These are phyloP conservation scores for Hyphopichia buzzinii DNA, from an alignment of 1,139 yeast genomes.

Conservation along the genomic window DNA sequence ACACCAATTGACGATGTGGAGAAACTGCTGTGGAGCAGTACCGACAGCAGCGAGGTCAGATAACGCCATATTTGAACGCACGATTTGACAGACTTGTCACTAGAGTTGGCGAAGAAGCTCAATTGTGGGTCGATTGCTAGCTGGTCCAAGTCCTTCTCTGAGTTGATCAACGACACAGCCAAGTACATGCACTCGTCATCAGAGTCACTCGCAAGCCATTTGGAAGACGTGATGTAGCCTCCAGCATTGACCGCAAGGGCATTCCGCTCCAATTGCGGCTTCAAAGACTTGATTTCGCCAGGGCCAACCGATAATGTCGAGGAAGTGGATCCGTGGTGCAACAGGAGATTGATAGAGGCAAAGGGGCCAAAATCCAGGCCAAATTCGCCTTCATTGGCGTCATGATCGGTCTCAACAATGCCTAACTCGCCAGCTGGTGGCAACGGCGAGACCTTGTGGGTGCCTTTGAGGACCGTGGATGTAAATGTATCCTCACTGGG, in stretches of 20 bases:
- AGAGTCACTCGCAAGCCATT: conserved; percentile 47
- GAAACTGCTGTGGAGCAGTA: conserved; percentile 29
- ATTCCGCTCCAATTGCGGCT: conserved; percentile 23
- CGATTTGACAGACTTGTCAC: conserved; percentile 21
- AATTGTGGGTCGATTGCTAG: conserved; percentile 30
- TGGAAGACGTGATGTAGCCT: conserved; percentile 51
- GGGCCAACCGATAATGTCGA: neutral
- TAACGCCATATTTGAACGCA: conserved; percentile 51
- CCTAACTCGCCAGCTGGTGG: neutral
- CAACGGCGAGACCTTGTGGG: neutral
- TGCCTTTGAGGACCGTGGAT: conserved; percentile 4
- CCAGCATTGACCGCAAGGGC: conserved; percentile 55
- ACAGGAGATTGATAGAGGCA: neutral
- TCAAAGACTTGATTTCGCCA: conserved; percentile 9
- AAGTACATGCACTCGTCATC: conserved; percentile 25
- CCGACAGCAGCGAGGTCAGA: conserved; percentile 21
- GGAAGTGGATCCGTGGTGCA: neutral
- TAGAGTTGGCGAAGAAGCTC: conserved; percentile 21
- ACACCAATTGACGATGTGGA: conserved; percentile 52
- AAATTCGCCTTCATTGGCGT: neutral
- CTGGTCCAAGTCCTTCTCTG: conserved; percentile 21
- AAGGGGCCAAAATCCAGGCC: neutral
- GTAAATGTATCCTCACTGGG: conserved; percentile 24
- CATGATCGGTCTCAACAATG: neutral
- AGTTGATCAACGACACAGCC: conserved; percentile 48